These are phyloP conservation scores for Exophiala calicioides DNA, from an alignment of 2,329 filamentous ascomycete genomes.

Conservation along the genomic window DNA sequence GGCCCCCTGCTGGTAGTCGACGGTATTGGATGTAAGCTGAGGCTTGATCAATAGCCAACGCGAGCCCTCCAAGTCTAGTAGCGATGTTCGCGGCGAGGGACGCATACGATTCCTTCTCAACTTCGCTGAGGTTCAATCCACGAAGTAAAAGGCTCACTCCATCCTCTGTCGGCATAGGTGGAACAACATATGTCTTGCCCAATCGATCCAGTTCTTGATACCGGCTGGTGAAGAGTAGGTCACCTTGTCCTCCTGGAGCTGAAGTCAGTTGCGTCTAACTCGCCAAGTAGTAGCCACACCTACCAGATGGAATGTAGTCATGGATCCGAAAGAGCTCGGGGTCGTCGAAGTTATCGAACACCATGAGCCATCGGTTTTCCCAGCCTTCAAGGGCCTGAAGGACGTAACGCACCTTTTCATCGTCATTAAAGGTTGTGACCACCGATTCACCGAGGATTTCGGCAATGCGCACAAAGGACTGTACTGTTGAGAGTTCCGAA, in stretches of 20 bases:
- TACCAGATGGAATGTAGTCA: background rate
- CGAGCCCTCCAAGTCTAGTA: background rate
- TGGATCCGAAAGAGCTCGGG: background rate
- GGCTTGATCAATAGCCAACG: constrained; percentile 2
- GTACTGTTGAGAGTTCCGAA: background rate
- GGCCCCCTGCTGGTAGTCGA: background rate
- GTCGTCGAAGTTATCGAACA: constrained; percentile 8
- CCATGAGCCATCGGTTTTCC: constrained; percentile 3
- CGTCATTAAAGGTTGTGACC: too few relatives aligned
- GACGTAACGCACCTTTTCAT: background rate
- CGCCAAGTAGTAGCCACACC: too few relatives aligned
- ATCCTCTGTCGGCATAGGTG: background rate
- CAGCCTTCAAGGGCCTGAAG: background rate
- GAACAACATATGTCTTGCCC: background rate
- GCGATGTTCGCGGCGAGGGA: background rate
- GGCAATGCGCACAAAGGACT: background rate
- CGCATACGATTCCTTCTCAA: background rate
- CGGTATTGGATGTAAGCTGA: background rate
- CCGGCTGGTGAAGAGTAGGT: constrained; percentile 6
- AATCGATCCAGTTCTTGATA: background rate
- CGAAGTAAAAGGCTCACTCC: background rate
- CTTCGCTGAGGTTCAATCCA: background rate
- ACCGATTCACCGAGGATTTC: background rate
- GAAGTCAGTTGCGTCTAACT: too few relatives aligned
- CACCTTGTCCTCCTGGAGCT: background rate